Conservation (phyloP, 2,329 filamentous ascomycete species). For the Ceratocystiopsis brevicomis region DNA sequence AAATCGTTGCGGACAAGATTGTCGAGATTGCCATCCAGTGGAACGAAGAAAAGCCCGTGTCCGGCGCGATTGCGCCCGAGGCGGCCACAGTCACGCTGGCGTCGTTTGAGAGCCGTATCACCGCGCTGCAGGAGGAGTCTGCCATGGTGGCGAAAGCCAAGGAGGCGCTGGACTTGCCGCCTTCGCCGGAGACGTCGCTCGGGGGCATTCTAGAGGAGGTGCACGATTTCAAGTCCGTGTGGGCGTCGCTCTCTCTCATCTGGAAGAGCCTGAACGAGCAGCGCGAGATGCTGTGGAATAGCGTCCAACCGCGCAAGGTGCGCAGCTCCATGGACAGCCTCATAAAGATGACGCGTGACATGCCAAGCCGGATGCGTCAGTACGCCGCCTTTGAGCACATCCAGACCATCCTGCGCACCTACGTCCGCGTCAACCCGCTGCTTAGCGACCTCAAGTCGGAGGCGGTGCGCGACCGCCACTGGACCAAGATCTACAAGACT, state of each 20-base stretch:
- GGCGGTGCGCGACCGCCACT: slow-evolving; percentile 88
- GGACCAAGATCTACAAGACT: slow-evolving; percentile 94
- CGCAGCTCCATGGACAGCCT: slow-evolving; percentile 74
- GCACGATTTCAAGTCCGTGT: slow-evolving; percentile 96
- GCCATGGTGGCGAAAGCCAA: slow-evolving; percentile 94
- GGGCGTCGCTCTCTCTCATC: slow-evolving; percentile 86
- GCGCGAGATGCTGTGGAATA: slow-evolving; percentile 82
- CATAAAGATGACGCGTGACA: slow-evolving; percentile 96
- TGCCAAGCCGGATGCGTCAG: slow-evolving; percentile 97
- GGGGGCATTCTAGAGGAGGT: slow-evolving; percentile 84
- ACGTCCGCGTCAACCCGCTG: slow-evolving; percentile 79
- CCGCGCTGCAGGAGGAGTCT: slow-evolving; percentile 66
- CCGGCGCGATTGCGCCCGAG: slow-evolving; percentile 78
- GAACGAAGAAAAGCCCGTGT: slow-evolving; percentile 94
- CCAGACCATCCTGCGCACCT: slow-evolving; percentile 70
- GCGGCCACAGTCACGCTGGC: slow-evolving; percentile 67
- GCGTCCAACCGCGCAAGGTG: slow-evolving; percentile 85
- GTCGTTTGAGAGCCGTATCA: slow-evolving; percentile 70
- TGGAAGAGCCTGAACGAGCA: slow-evolving; percentile 94
- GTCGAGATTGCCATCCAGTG: slow-evolving; percentile 68
- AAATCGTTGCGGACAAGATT: slow-evolving; percentile 76
- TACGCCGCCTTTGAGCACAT: slow-evolving; percentile 99
- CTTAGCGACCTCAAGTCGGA: slow-evolving; percentile 88
- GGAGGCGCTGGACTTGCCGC: slow-evolving; percentile 80
- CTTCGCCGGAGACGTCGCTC: slow-evolving; percentile 62